Percentiles rank a stretch among this genome's conserved stretches.
Conservation (phyloP, 805 yeast genomes). For the Spathaspora gorwiae region DNA sequence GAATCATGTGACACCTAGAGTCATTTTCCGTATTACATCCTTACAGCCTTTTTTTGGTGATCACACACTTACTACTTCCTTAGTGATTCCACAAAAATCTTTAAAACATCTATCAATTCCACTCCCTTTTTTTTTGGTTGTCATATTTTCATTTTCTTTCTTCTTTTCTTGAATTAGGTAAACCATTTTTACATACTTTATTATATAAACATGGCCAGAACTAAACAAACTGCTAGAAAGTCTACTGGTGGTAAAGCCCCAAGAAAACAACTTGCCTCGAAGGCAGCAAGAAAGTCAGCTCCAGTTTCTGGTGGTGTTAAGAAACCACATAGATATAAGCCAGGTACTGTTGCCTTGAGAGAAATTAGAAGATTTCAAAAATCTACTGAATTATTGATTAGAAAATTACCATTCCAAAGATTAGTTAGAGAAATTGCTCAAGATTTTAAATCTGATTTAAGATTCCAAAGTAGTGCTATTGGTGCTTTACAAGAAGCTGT, state of each 20-base stretch:
- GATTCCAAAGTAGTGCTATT: conserved; percentile 96
- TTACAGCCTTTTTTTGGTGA: neutral
- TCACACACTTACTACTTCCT: neutral
- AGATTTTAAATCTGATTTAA: conserved; percentile 87
- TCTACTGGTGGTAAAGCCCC: conserved; percentile 96
- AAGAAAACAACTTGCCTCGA: conserved; percentile 88
- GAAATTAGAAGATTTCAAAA: conserved; percentile 98
- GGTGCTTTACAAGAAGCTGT: conserved; percentile 98
- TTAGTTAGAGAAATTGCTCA: conserved; percentile 93
- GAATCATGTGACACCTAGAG: neutral
- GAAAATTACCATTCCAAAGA: conserved; percentile 97
- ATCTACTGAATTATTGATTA: conserved; percentile 89
- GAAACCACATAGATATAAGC: conserved; percentile 95
- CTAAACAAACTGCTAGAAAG: conserved; percentile 92
- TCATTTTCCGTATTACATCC: too few relatives aligned
- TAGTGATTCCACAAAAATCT: neutral
- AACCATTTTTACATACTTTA: neutral
- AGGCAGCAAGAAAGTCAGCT: conserved; percentile 91
- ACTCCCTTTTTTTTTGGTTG: neutral
- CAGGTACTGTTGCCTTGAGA: conserved; percentile 94
- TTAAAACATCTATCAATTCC: conserved; percentile 1
- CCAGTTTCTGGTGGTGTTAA: conserved; percentile 91
- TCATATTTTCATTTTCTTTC: neutral
- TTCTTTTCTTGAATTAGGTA: neutral
- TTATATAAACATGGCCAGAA: conserved; percentile 71